Evolutionary conservation across 2,329 filamentous ascomycete species (phyloP).

Genomic region (Talaromyces pinophilus): DNA sequence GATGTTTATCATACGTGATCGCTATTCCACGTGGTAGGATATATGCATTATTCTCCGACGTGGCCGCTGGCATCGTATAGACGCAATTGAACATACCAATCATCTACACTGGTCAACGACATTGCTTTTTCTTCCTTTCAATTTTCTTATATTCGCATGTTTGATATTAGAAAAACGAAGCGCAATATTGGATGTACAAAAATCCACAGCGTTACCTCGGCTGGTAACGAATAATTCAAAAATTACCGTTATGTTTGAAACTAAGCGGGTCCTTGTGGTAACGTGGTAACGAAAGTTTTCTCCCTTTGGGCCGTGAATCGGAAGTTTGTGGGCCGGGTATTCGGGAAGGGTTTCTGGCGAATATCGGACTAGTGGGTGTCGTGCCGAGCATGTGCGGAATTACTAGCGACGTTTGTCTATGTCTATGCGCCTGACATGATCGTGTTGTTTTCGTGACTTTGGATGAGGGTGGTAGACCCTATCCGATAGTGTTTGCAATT

Average conservation of each 20-base stretch:
- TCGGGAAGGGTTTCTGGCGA: conserved; percentile 22
- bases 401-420: neutral
- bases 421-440: neutral
- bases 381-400: conserved; percentile 10
- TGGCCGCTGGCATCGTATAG: neutral
- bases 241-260: conserved; percentile 4
- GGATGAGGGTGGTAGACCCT: neutral
- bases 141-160: neutral
- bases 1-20: neutral
- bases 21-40: neutral
- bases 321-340: conserved; percentile 22
- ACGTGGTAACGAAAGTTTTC: conserved; percentile 11
- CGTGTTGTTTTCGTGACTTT: neutral
- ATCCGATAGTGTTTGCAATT: neutral
- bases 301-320: conserved; percentile 23
- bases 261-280: neutral
- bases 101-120: neutral
- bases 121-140: neutral
- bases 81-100: neutral
- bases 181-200: neutral
- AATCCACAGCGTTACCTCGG: conserved; percentile 21
- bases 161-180: neutral
- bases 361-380: conserved; percentile 21
- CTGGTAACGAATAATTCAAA: conserved; percentile 8
- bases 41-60: neutral